Evolutionary conservation across 345 rosid species (phyloP), one percentile per base, ranked within the genome.

Genomic region (Psidium guajava): DNA sequence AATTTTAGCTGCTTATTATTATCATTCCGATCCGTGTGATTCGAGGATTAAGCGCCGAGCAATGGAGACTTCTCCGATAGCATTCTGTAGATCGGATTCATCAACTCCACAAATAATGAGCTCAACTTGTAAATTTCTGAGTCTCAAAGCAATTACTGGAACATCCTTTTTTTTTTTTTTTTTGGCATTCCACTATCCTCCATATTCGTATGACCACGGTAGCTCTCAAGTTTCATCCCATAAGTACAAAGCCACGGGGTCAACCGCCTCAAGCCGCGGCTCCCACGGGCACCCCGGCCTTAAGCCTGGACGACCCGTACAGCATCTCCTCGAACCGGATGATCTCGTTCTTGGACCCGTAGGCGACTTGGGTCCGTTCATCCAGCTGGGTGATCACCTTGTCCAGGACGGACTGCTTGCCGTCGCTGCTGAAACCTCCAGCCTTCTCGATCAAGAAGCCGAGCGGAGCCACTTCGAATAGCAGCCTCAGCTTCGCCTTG

Each of bases 331-430:
- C 98, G 15, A 97, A 96, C 3, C 98, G 93, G 82, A 96, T 92
- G 59, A 97, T 93, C 92, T 97, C 99, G 2, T 94, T 89, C 94
- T 97, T 96, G 32, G 98, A 97, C 9, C 99, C 98, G 81, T 94
- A 97, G 21, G 98, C 99, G 25, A 97, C 98, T 92, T 97, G 99
- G 82, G 99, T 96, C 91, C 99, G 92, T 28, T 96, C 99, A n/a
- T 95, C 99, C 16, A 96, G 95, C 87, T 86, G 89, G 56, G 18
- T 42, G 81, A 96, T 92, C 86, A 91, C 93, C 84, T 93, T 94
- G 87, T 96, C 98, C 9, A 96, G 98, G 87, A 96, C 98, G 0
- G 99, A 96, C 47, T 84, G 86, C 73, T 90, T 3, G 40, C 99
- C 99, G 82, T 96, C 99, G 82, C 99, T 96, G 83, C 99, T 96